Percentiles rank a stretch among this genome's conserved stretches.
Evolutionary conservation across 495 filamentous ascomycete species (phyloP).

Genomic region (Xylaria longipes): DNA sequence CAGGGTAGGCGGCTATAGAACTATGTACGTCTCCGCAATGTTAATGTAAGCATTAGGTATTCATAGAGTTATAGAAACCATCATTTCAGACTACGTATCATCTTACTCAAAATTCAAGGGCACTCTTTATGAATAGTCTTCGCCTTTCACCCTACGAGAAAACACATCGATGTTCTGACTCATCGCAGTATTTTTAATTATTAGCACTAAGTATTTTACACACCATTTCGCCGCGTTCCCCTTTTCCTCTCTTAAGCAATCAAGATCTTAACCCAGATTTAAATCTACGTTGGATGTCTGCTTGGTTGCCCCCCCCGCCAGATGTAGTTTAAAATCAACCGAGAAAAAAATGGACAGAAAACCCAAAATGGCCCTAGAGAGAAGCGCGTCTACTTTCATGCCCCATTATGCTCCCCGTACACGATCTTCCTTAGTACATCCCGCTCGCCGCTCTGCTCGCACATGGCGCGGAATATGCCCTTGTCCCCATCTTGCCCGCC

Average conservation of each 20-base stretch:
- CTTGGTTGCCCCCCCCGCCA: not conserved
- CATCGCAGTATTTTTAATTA: not conserved
- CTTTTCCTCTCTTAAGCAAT: not conserved
- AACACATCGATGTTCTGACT: not conserved
- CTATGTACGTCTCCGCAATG: too few species aligned
- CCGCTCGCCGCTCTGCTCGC: constrained; percentile 76
- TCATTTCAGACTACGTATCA: too few species aligned
- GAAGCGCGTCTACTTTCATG: not conserved
- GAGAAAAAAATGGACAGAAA: not conserved
- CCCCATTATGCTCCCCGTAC: constrained; percentile 39
- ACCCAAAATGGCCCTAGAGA: not conserved
- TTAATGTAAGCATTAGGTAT: too few species aligned
- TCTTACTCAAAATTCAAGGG: too few species aligned
- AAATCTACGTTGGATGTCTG: not conserved
- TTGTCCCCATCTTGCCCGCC: constrained; percentile 49
- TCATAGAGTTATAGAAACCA: too few species aligned
- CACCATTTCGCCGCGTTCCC: not conserved
- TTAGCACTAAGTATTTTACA: constrained; percentile 13
- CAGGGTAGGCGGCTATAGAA: too few species aligned
- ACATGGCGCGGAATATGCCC: constrained; percentile 74
- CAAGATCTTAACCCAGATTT: not conserved
- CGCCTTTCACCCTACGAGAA: not conserved
- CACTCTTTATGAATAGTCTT: not conserved
- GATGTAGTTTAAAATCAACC: not conserved
- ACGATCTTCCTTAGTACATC: constrained; percentile 64